These are phyloP conservation scores for Gypsophila paniculata DNA, from an alignment of 179 eudicot species.

Conservation along the genomic window DNA sequence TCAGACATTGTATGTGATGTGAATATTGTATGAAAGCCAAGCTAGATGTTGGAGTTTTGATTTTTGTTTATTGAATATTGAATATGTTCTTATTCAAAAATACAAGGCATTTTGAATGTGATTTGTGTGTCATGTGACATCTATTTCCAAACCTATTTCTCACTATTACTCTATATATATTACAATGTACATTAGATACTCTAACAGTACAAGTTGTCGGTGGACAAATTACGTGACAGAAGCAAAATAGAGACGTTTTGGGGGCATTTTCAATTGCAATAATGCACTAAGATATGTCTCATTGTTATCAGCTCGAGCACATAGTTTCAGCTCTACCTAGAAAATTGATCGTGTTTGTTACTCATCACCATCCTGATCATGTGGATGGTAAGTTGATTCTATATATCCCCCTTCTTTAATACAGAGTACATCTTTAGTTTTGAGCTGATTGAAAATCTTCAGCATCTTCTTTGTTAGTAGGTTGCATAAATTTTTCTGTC, in stretches of 20 bases:
- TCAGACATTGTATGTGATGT: background rate
- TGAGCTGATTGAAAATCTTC: background rate
- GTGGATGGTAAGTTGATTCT: slow-evolving; percentile 67
- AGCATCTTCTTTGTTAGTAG: background rate
- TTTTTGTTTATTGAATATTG: too few species aligned
- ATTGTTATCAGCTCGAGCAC: slow-evolving; percentile 55
- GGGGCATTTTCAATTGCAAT: slow-evolving; percentile 2
- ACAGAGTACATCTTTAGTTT: background rate
- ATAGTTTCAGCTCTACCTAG: slow-evolving; percentile 72
- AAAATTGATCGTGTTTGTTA: slow-evolving; percentile 80
- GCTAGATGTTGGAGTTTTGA: background rate
- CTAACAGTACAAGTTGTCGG: background rate
- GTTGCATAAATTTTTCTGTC: background rate
- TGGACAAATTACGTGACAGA: background rate
- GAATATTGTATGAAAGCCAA: background rate
- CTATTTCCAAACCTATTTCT: background rate
- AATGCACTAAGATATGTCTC: slow-evolving; percentile 17
- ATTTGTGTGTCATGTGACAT: background rate
- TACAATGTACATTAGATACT: slow-evolving; percentile 2
- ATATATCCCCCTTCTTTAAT: background rate
- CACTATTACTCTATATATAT: background rate
- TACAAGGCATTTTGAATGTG: background rate
- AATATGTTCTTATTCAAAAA: background rate
- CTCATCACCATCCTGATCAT: slow-evolving; percentile 93
- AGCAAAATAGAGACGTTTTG: slow-evolving; percentile 5